Evolutionary conservation across 2,329 filamentous ascomycete genomes (phyloP).

Genomic region (Aspergillus hortae): DNA sequence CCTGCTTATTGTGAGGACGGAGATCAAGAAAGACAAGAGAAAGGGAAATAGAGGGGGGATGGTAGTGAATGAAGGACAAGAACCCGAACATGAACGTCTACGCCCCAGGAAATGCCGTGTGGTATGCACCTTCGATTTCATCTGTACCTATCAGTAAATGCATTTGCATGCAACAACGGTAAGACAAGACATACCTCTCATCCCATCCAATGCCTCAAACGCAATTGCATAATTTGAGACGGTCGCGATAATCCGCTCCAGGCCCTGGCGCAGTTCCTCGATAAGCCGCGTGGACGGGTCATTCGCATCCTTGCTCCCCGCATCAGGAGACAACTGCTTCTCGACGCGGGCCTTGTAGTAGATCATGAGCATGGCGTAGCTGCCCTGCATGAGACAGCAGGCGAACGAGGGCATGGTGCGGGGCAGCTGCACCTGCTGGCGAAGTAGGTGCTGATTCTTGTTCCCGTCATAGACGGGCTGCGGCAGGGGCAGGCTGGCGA

Average conservation of each 20-base stretch:
- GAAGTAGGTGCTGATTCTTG: slow-evolving; percentile 13
- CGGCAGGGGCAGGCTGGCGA: slow-evolving; percentile 38
- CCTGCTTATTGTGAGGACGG: not conserved
- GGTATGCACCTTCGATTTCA: slow-evolving; percentile 42
- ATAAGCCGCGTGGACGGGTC: slow-evolving; percentile 29
- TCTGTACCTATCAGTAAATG: slow-evolving; percentile 24
- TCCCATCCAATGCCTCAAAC: slow-evolving; percentile 42
- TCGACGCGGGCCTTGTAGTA: slow-evolving; percentile 41
- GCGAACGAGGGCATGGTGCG: slow-evolving; percentile 47
- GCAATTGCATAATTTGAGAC: slow-evolving; percentile 40
- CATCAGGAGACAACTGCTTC: slow-evolving; percentile 27
- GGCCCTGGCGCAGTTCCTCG: slow-evolving; percentile 35
- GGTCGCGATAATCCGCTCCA: slow-evolving; percentile 35
- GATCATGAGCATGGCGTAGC: slow-evolving; percentile 46
- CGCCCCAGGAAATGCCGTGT: slow-evolving; percentile 36
- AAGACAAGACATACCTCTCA: slow-evolving; percentile 35
- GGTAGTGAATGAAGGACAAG: not conserved
- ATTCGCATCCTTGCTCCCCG: slow-evolving; percentile 16
- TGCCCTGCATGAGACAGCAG: slow-evolving; percentile 46
- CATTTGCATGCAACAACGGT: not conserved
- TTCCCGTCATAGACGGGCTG: slow-evolving; percentile 22
- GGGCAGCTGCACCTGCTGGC: slow-evolving; percentile 24
- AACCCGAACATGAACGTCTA: slow-evolving; percentile 8
- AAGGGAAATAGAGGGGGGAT: not conserved
- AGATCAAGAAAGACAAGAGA: not conserved